Evolutionary conservation across 495 filamentous ascomycete species (phyloP).

Genomic region (Filosporella fistucella): DNA sequence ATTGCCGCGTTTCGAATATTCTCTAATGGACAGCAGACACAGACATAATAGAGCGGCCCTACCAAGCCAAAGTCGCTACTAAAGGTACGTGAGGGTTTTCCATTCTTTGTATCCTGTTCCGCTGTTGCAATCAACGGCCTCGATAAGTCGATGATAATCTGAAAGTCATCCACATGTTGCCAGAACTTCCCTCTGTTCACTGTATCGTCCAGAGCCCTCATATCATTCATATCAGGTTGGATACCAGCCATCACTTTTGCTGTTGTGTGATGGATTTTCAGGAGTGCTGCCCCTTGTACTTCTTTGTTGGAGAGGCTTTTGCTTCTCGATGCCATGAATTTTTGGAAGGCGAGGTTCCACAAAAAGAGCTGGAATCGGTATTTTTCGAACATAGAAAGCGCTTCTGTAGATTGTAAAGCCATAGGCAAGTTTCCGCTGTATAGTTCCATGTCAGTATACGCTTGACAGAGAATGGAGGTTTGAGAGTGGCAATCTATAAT

Average conservation of each 20-base stretch:
- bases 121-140: constrained; percentile 13
- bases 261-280: constrained; percentile 18
- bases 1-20: constrained; percentile 35
- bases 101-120: constrained; percentile 7
- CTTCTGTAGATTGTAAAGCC: too few species aligned
- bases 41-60: constrained; percentile 31
- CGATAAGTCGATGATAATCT: constrained; percentile 9
- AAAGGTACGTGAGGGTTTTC: constrained; percentile 13
- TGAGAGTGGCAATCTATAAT: too few species aligned
- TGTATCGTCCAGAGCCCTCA: background rate
- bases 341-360: constrained; percentile 17
- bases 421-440: too few species aligned
- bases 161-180: constrained; percentile 3
- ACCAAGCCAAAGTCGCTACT: constrained; percentile 32
- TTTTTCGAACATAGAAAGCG: too few species aligned
- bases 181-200: constrained; percentile 5
- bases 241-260: constrained; percentile 4
- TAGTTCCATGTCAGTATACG: background rate
- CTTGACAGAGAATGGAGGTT: too few species aligned
- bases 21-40: constrained; percentile 33
- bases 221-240: background rate
- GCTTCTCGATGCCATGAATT: constrained; percentile 12
- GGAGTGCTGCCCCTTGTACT: constrained; percentile 15
- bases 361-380: too few species aligned
- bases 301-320: constrained; percentile 4